phyloP scores from a whole-genome alignment of 176 grass and related monocot species.

The Neostapfia colusana region DNA sequence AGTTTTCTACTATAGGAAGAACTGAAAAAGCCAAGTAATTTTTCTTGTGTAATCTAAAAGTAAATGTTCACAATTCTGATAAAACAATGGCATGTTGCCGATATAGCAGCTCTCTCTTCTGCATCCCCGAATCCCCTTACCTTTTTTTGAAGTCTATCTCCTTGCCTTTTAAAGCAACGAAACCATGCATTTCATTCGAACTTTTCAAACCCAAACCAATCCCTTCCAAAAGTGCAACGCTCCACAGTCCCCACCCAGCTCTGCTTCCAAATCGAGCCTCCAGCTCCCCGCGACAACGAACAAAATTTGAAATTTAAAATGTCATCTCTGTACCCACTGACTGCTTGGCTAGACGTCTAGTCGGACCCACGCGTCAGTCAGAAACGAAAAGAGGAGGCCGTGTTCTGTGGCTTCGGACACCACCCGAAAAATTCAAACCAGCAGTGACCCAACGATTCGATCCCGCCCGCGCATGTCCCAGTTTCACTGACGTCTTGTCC shows the following conservation, averaged over 20 bases:
- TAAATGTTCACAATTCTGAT: not conserved
- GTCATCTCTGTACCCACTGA: not conserved
- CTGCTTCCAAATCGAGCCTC: not conserved
- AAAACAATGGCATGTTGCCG: not conserved
- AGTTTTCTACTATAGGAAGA: not conserved
- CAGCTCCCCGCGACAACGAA: not conserved
- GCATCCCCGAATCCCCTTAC: not conserved
- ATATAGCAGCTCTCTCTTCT: not conserved
- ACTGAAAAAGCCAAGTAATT: too few species aligned
- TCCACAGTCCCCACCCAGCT: not conserved
- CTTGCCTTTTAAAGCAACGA: not conserved
- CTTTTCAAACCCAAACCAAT: conserved; percentile 33
- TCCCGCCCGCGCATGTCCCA: conserved; percentile 36
- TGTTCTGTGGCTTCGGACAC: conserved; percentile 26
- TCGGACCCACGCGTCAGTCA: not conserved
- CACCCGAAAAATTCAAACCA: conserved; percentile 54
- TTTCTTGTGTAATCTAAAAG: too few species aligned
- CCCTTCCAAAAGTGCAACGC: conserved; percentile 18
- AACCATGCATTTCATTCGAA: conserved; percentile 27
- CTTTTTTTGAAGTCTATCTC: too few species aligned
- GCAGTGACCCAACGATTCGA: conserved; percentile 26
- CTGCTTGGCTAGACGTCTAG: rapidly evolving
- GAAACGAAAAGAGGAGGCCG: rapidly evolving
- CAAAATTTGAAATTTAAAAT: not conserved
- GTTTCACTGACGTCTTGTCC: not conserved